phyloP scores from a whole-genome alignment of 768 basidiomycete genomes.

The Clitopilus passeckerianus region DNA sequence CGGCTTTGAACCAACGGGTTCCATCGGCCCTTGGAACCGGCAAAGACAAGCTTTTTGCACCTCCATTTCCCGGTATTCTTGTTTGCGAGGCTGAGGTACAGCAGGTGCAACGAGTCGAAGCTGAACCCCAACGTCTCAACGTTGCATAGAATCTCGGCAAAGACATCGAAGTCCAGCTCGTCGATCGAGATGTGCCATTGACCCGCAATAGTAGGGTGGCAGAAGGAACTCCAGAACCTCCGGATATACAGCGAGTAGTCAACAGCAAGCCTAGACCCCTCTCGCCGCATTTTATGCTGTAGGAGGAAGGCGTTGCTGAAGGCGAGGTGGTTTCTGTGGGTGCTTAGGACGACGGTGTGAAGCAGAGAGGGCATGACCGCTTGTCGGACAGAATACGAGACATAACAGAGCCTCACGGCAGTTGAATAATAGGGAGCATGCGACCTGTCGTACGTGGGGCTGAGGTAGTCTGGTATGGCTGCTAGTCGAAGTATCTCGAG shows the following conservation, averaged over 20 bases:
- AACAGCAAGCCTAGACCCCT: conserved; percentile 18
- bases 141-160: conserved; percentile 54
- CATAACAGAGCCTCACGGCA: conserved; percentile 24
- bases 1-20: conserved; percentile 21
- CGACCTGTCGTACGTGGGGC: background rate
- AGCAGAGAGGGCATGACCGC: conserved; percentile 33
- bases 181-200: conserved; percentile 82
- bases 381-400: conserved; percentile 26
- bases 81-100: conserved; percentile 25
- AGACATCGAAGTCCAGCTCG: conserved; percentile 88
- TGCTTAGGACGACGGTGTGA: conserved; percentile 28
- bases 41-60: conserved; percentile 25
- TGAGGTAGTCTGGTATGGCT: conserved; percentile 15
- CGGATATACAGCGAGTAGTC: conserved; percentile 25
- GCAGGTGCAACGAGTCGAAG: conserved; percentile 24
- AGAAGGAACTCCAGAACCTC: conserved; percentile 28
- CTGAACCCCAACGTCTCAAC: conserved; percentile 27
- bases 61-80: conserved; percentile 14
- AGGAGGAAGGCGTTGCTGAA: conserved; percentile 26
- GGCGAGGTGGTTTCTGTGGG: conserved; percentile 18
- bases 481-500: conserved; percentile 29
- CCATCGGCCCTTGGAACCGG: conserved; percentile 25
- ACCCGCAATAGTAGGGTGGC: conserved; percentile 18
- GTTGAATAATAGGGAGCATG: conserved; percentile 15
- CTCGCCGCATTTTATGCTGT: conserved; percentile 14